Evolutionary conservation across 305 asterid species (phyloP).

Genomic region (Rubia tinctorum): DNA sequence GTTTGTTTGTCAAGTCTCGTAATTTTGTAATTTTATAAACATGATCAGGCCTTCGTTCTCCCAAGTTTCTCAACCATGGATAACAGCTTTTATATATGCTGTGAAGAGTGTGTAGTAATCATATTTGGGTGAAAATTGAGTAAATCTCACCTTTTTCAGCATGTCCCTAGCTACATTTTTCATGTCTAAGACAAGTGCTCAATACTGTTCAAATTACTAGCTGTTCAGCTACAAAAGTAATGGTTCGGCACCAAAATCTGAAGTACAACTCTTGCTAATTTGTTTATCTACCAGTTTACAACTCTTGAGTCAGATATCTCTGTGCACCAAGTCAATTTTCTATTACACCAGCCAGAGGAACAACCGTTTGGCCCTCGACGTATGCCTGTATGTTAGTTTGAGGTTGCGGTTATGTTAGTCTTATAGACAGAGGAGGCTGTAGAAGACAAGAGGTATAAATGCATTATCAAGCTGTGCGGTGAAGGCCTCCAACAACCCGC

Average conservation of each 20-base stretch:
- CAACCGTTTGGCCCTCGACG: neutral
- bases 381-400: neutral
- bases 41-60: no score
- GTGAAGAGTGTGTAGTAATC: no score
- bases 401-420: neutral
- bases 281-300: neutral
- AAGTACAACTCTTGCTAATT: slow-evolving; percentile 1
- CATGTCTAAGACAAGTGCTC: neutral
- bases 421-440: slow-evolving; percentile 85
- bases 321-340: slow-evolving; percentile 11
- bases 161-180: neutral
- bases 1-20: no score
- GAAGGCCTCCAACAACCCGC: slow-evolving; percentile 92
- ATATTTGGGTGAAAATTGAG: no score
- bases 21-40: no score
- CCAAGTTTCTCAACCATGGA: no score
- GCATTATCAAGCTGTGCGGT: slow-evolving; percentile 98
- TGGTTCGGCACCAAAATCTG: no score
- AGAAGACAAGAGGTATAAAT: slow-evolving; percentile 94
- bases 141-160: neutral
- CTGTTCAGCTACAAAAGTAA: neutral
- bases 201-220: slow-evolving; percentile 6
- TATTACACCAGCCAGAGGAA: neutral
- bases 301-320: slow-evolving; percentile 6
- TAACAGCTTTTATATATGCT: no score